Evolutionary conservation across 176 grass and related monocot species (phyloP), one percentile per base, ranked within the genome.

Genomic region (Aegilops sharonensis): DNA sequence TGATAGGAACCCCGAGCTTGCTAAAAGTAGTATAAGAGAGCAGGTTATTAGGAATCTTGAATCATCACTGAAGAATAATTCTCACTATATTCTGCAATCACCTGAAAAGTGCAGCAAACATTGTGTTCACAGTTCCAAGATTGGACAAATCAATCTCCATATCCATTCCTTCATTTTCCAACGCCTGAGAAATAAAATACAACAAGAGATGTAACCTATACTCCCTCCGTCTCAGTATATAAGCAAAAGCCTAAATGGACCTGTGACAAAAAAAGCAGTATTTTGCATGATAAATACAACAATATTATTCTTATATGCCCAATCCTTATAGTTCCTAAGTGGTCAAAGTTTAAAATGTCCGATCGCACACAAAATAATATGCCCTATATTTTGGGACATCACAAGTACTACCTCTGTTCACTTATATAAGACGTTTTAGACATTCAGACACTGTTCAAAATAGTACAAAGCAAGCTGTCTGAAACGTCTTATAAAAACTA

Each of bases 21-120:
- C 96, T 98, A 86, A 78, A 80, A 47, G 18, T 82, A 27, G 61
- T 68, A 64, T 88, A 66, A 80, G 42, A 86, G 56, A 78, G 30
- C 20, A 81, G 25, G 23, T 31, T 57, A 87, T 57, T 82, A 36
- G 20, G 39, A 45, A 23, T 68, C 14, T 70, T 57, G 27, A 79
- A 84, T 54, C 74, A 17, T 71, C 80, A 72, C 56, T 66, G 85
- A 14, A 86, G 14, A 48, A 73, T 71, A 83, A 71, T 85, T 87
- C 29, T 72, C 45, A 82, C 36, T 70, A 25, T 54, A 80, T 59
- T 69, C 47, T n/a, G 86, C 10, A 75, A 57, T 86, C 40, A 98
- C 96, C 96, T 98, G 87, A 98, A 95, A 90, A 98, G 96, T 86
- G 96, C 97, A 88, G 97, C 97, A 92, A 98, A 98, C 89, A 98